Evolutionary conservation across 805 yeast species (phyloP).

Genomic region (Saccharomycopsis babjevae): DNA sequence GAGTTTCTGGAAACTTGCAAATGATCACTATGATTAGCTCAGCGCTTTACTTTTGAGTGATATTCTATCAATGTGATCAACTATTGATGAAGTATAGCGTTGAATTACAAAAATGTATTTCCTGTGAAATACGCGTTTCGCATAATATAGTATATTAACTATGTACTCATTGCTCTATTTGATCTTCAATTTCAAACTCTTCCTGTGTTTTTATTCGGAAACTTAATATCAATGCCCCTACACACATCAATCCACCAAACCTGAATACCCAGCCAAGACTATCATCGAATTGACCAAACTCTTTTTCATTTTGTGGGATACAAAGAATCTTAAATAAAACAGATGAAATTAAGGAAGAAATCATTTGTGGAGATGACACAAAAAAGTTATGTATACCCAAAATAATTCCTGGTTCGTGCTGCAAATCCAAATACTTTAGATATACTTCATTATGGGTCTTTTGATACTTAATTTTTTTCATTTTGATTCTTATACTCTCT

Average conservation of each 20-base stretch:
- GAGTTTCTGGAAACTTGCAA: no score
- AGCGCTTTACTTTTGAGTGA: no score
- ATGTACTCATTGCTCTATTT: constrained; percentile 15
- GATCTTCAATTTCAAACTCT: constrained; percentile 29
- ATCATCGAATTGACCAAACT: constrained; percentile 25
- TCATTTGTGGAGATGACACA: constrained; percentile 48
- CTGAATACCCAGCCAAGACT: constrained; percentile 50
- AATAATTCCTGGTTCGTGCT: constrained; percentile 46
- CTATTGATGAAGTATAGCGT: no score
- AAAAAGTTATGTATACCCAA: constrained; percentile 49
- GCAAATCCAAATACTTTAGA: constrained; percentile 31
- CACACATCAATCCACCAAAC: constrained; percentile 41
- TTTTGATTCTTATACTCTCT: constrained; percentile 43
- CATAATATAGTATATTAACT: neutral
- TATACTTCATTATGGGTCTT: constrained; percentile 4
- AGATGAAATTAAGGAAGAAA: constrained; percentile 39
- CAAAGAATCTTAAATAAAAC: constrained; percentile 34
- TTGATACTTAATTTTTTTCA: constrained; percentile 25
- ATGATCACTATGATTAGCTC: no score
- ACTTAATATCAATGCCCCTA: constrained; percentile 36
- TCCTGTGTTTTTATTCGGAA: constrained; percentile 33
- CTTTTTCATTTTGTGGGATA: constrained; percentile 20
- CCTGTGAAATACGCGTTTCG: no score
- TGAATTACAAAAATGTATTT: neutral
- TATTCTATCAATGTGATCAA: no score